These are phyloP conservation scores for Psilocybe cubensis DNA, from an alignment of 768 basidiomycete species.

Conservation along the genomic window DNA sequence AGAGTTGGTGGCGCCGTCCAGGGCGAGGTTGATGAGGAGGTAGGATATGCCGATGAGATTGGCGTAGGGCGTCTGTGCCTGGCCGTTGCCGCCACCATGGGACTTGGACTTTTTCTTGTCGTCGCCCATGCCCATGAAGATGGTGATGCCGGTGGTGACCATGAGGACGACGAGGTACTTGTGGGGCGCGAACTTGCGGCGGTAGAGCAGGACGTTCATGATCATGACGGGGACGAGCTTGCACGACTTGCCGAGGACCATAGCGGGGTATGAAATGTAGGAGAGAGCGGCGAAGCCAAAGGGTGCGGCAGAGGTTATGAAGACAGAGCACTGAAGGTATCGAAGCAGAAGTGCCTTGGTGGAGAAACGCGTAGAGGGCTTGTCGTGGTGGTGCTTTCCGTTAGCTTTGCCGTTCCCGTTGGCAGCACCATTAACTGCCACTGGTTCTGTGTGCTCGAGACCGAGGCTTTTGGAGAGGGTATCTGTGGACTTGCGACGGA, in stretches of 20 bases:
- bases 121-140: constrained; percentile 90
- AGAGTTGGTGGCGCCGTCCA: constrained; percentile 94
- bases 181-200: constrained; percentile 88
- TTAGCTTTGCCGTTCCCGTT: constrained; percentile 34
- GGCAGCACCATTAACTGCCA: constrained; percentile 32
- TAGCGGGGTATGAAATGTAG: constrained; percentile 97
- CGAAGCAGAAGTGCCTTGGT: constrained; percentile 60
- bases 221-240: constrained; percentile 98
- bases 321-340: constrained; percentile 84
- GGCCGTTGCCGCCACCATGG: constrained; percentile 30
- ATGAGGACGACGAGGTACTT: constrained; percentile 95
- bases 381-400: constrained; percentile 26
- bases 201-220: constrained; percentile 96
- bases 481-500: constrained; percentile 58
- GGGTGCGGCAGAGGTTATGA: constrained; percentile 90
- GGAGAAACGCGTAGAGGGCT: constrained; percentile 38
- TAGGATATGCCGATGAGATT: constrained; percentile 75
- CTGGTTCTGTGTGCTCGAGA: constrained; percentile 42
- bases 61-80: constrained; percentile 47
- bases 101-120: constrained; percentile 47
- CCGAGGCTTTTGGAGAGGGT: constrained; percentile 65
- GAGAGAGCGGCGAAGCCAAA: constrained; percentile 95
- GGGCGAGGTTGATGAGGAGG: constrained; percentile 81
- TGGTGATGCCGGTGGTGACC: constrained; percentile 88
- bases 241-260: constrained; percentile 99